These are phyloP conservation scores for Dryas integrifolia DNA, from an alignment of 331 rosid genomes.

Conservation along the genomic window DNA sequence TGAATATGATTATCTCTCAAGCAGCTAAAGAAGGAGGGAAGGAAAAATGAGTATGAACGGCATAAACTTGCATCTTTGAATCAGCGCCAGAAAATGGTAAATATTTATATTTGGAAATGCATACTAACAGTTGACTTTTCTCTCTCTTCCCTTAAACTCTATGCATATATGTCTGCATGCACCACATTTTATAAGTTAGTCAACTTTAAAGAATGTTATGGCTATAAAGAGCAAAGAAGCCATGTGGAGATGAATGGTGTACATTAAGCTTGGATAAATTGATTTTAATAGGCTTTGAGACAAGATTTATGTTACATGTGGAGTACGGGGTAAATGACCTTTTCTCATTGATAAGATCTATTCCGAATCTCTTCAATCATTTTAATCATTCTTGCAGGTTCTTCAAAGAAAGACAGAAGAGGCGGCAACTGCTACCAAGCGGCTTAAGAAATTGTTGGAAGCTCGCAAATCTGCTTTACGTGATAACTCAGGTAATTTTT, in stretches of 20 bases:
- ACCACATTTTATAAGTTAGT: no score
- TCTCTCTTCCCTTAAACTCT: background rate
- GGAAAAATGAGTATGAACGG: constrained; percentile 72
- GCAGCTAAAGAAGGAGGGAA: constrained; percentile 84
- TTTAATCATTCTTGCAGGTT: constrained; percentile 46
- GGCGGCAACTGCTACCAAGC: constrained; percentile 68
- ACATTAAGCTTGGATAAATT: no score
- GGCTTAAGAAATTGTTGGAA: constrained; percentile 69
- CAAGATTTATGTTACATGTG: background rate
- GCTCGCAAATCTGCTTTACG: constrained; percentile 61
- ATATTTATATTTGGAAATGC: constrained; percentile 1
- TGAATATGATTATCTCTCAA: constrained; percentile 24
- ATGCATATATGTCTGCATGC: background rate
- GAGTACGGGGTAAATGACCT: background rate
- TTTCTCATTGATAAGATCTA: background rate
- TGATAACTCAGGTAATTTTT: constrained; percentile 54
- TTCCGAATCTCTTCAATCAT: constrained; percentile 6
- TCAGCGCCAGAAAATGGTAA: constrained; percentile 78
- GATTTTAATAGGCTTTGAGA: background rate
- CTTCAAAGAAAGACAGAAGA: constrained; percentile 86
- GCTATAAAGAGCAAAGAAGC: background rate
- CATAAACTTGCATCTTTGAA: constrained; percentile 82
- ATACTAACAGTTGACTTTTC: background rate
- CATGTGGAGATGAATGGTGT: background rate
- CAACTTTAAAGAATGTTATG: background rate